A percentile compares a stretch with the other conserved stretches of the same genome.
Evolutionary conservation across 2,329 filamentous ascomycete genomes (phyloP).

Genomic region (Fusarium compactum): DNA sequence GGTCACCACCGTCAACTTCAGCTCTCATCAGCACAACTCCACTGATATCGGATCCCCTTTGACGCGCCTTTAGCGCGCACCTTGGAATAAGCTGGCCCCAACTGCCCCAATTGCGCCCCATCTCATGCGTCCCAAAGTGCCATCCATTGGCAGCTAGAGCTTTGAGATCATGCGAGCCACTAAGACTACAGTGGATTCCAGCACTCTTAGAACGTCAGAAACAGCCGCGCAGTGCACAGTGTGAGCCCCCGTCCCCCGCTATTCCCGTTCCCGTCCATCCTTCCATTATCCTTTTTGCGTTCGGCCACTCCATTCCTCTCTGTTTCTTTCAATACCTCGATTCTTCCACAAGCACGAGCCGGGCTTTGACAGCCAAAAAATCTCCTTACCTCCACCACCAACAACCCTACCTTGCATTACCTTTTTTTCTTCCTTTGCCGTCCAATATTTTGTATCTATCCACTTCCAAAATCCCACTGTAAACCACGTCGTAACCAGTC

Average conservation of each 20-base stretch:
- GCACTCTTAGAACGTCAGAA: conserved; percentile 30
- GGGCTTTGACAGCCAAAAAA: conserved; percentile 45
- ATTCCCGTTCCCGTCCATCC: conserved; percentile 48
- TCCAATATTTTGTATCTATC: conserved; percentile 14
- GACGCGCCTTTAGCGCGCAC: conserved; percentile 43
- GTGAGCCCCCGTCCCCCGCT: conserved; percentile 26
- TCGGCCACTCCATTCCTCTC: conserved; percentile 45
- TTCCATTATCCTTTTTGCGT: conserved; percentile 41
- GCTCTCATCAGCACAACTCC: conserved; percentile 14
- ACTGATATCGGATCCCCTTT: conserved; percentile 19
- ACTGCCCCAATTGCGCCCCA: conserved; percentile 32
- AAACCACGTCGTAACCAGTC: conserved; percentile 34
- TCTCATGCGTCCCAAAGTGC: conserved; percentile 24
- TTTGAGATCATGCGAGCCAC: conserved; percentile 31
- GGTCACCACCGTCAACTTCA: conserved; percentile 8
- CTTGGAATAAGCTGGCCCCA: conserved; percentile 39
- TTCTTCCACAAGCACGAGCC: conserved; percentile 34
- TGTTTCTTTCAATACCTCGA: conserved; percentile 38
- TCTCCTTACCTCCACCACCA: conserved; percentile 46
- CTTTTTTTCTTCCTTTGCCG: conserved; percentile 7
- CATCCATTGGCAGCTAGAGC: conserved; percentile 21
- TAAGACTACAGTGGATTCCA: conserved; percentile 39
- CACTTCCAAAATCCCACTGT: conserved; percentile 35
- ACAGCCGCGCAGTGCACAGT: conserved; percentile 41
- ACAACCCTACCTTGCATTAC: conserved; percentile 21